Evolutionary conservation across 2,329 filamentous ascomycete species (phyloP).

Genomic region (Akanthomyces lecanii): DNA sequence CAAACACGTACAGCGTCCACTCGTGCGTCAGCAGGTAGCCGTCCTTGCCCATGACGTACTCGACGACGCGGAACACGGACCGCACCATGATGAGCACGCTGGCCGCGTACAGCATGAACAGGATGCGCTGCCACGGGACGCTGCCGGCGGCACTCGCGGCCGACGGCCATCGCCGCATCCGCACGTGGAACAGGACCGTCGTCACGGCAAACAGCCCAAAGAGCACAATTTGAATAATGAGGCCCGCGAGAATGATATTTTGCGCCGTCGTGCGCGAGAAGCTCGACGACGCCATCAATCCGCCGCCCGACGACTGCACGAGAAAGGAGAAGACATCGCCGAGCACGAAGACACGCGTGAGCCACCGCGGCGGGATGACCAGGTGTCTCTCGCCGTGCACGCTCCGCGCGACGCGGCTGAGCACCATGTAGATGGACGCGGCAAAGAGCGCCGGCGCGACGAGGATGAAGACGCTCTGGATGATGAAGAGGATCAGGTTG

Average conservation of each 20-base stretch:
- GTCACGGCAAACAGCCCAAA: constrained; percentile 53
- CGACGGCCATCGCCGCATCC: constrained; percentile 24
- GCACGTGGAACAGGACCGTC: constrained; percentile 45
- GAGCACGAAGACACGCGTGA: constrained; percentile 52
- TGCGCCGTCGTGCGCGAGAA: constrained; percentile 36
- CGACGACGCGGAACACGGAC: constrained; percentile 44
- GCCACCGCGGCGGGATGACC: constrained; percentile 33
- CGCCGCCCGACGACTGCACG: constrained; percentile 44
- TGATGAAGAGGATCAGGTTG: constrained; percentile 34
- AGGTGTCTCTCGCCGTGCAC: constrained; percentile 33
- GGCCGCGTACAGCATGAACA: constrained; percentile 35
- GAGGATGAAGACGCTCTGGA: constrained; percentile 41
- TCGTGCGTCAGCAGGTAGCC: constrained; percentile 40
- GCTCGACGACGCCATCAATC: constrained; percentile 27
- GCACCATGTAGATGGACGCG: constrained; percentile 48
- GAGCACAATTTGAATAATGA: constrained; percentile 53
- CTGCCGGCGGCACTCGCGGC: constrained; percentile 17
- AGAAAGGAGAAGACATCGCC: constrained; percentile 52
- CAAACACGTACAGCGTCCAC: constrained; percentile 42
- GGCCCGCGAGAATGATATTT: constrained; percentile 51
- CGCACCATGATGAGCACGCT: constrained; percentile 39
- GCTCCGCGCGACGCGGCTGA: constrained; percentile 40
- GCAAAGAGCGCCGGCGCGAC: constrained; percentile 46
- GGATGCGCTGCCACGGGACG: constrained; percentile 32
- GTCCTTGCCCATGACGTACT: constrained; percentile 40